Percentiles rank a stretch among this genome's conserved stretches.
These are phyloP conservation scores for Craterostigma plantagineum DNA, from an alignment of 257 asterid genomes.

Conservation along the genomic window DNA sequence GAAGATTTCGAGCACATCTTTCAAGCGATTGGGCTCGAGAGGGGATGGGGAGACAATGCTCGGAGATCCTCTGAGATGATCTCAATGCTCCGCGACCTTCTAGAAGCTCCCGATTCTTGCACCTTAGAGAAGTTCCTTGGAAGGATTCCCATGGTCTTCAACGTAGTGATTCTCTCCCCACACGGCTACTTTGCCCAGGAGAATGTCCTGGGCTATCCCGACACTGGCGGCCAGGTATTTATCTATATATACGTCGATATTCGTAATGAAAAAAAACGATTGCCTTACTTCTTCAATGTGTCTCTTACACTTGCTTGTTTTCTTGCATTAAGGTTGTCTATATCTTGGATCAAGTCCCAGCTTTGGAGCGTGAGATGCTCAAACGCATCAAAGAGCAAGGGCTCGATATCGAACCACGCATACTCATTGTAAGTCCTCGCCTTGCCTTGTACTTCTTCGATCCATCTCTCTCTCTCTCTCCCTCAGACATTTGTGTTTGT, in stretches of 20 bases:
- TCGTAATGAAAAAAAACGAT: too few relatives aligned
- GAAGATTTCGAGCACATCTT: constrained; percentile 40
- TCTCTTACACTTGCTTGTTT: too few relatives aligned
- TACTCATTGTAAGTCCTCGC: constrained; percentile 35
- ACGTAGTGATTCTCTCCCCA: constrained; percentile 59
- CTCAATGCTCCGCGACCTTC: constrained; percentile 47
- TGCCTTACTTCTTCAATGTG: too few relatives aligned
- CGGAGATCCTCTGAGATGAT: constrained; percentile 44
- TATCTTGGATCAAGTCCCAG: constrained; percentile 81
- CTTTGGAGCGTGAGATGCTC: constrained; percentile 64
- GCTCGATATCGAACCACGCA: constrained; percentile 52
- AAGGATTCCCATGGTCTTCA: constrained; percentile 64
- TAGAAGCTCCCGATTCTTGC: constrained; percentile 67
- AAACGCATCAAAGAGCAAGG: constrained; percentile 79
- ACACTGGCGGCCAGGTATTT: constrained; percentile 86
- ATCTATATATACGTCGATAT: too few relatives aligned
- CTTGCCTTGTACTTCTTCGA: neutral
- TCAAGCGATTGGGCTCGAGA: constrained; percentile 61
- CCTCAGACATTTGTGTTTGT: neutral
- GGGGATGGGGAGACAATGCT: constrained; percentile 62
- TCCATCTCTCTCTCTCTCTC: neutral
- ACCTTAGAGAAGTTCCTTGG: constrained; percentile 56
- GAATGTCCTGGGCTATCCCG: constrained; percentile 67
- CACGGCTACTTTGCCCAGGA: constrained; percentile 82
- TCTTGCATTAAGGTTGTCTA: constrained; percentile 36